Evolutionary conservation across 768 basidiomycete species (phyloP), one percentile per base, ranked within the genome.

Genomic region (Holtermanniella nyarrowii): DNA sequence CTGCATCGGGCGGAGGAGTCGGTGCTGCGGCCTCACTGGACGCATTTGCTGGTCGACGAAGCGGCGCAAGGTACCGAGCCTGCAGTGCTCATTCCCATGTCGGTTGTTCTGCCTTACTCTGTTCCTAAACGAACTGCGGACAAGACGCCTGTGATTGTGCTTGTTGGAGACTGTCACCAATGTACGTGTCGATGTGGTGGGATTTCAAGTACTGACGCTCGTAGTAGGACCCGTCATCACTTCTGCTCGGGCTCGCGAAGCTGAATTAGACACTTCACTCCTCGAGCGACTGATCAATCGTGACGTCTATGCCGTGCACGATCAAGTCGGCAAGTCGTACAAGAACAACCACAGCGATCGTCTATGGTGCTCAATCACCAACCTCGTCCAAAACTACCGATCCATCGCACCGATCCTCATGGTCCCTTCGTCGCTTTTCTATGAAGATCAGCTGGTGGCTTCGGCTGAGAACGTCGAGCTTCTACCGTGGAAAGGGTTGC

Each of bases 41-140:
- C 65, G 3, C 70, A 69, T 58, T 63, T 74, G 12, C 50, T 74
- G 7, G 50, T 73, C 21, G 73, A 74, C 54, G 73, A 74, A 55
- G 73, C 72, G 0, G 73, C 55, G 1, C 73, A 74, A 61, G 69
- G 66, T 0, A 63, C 65, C n/a, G 72, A 73, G 46, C 65, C 69
- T 2, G 72, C 72, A 42, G 48, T 63, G 0, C 45, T 62, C 3
- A 58, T 68, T 10, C 70, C 72, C 0, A 47, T 73, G 18, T 57
- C 64, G 14, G 66, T 65, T 13, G 49, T 66, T 1, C 48, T 59
- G 18, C 57, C 60, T 0, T 42, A 51, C 12, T 24, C 44, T 26
- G 21, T 53, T 21, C 52, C 44, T 2, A 22, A 44, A 7, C 31
- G 39, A 14, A 20, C 23, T 1, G 10, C 47, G 5, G 48, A 25